phyloP scores from a whole-genome alignment of 768 basidiomycete genomes.

The Tylopilus cervinicoccineus region DNA sequence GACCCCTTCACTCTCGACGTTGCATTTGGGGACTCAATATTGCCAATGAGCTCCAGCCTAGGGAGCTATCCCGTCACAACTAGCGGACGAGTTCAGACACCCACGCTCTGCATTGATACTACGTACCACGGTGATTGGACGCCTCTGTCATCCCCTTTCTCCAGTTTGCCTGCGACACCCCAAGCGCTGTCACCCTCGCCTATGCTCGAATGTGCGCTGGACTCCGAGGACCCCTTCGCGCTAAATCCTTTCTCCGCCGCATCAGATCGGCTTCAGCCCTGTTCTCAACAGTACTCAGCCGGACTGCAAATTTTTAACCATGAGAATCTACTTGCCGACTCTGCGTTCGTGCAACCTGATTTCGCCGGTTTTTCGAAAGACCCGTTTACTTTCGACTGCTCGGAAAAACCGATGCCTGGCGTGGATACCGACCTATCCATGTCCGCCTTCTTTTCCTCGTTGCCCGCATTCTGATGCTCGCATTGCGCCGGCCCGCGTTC shows the following conservation, averaged over 20 bases:
- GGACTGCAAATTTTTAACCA: slow-evolving; percentile 19
- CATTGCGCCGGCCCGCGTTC: slow-evolving; percentile 5
- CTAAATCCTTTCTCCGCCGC: slow-evolving; percentile 18
- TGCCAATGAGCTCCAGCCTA: slow-evolving; percentile 12
- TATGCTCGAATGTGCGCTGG: slow-evolving; percentile 20
- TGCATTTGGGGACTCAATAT: slow-evolving; percentile 29
- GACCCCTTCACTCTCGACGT: slow-evolving; percentile 29
- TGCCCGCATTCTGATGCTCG: slow-evolving; percentile 25
- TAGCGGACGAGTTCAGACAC: slow-evolving; percentile 23
- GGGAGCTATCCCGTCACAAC: slow-evolving; percentile 20
- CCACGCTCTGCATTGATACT: slow-evolving; percentile 40
- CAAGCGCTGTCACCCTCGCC: slow-evolving; percentile 32
- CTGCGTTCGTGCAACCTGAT: slow-evolving; percentile 18
- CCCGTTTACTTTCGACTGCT: slow-evolving; percentile 21
- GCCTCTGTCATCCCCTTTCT: slow-evolving; percentile 39
- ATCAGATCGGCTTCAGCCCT: slow-evolving; percentile 11
- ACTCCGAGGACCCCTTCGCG: slow-evolving; percentile 20
- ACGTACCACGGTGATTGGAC: slow-evolving; percentile 40
- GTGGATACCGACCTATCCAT: slow-evolving; percentile 27
- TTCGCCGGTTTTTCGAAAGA: slow-evolving; percentile 24
- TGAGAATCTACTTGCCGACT: slow-evolving; percentile 7
- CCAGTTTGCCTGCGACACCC: slow-evolving; percentile 43
- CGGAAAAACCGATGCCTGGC: slow-evolving; percentile 20
- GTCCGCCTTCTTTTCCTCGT: slow-evolving; percentile 31
- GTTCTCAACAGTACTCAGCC: slow-evolving; percentile 19